Evolutionary conservation across 2,329 filamentous ascomycete genomes (phyloP), one percentile per base, ranked within the genome.

Genomic region (Colletotrichum horii): DNA sequence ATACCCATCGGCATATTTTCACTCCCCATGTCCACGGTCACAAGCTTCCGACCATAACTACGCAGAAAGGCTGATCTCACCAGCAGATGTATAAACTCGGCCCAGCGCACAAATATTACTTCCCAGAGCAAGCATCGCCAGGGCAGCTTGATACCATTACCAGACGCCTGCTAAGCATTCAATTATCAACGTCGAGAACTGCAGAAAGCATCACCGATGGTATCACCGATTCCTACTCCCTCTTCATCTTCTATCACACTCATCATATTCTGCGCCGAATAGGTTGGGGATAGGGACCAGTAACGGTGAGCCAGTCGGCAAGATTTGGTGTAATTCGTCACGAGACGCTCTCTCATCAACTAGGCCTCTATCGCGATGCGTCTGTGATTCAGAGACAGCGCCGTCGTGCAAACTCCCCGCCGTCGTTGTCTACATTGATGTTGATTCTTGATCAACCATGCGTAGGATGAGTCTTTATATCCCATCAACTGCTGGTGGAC

Each of bases 251-350:
- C 4, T 19, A 43, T 6, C 2, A 43, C 3, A 43, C 3, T 1
- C 0, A 4, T 19, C 3, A 12, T 12, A 12, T 48, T 48, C 9
- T n/a, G 38, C 38, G 38, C n/a, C 38, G 19, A 48, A n/a, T 48
- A 48, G 1, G 3, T 12, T 0, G 19, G 3, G 8, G 5, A n/a
- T 2, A n/a, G 5, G 3, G 38, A 12, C 4, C 19, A 11, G 2
- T 11, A n/a, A 38, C 2, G 16, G 8, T 19, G 16, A 38, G 19
- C 8, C 4, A 43, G 3, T 2, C 9, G 19, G 16, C 38, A n/a
- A 11, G 38, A 2, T 3, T n/a, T 5, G 4, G 4, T 11, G 1
- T 1, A 43, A 11, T 11, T 11, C 4, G 16, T 5, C 8, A 5
- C 36, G 16, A 16, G 16, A 19, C 16, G 8, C 5, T 14, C 16